Base-by-base conservation (phyloP, 345 rosid species). In the Dipteronia dyeriana region DNA sequence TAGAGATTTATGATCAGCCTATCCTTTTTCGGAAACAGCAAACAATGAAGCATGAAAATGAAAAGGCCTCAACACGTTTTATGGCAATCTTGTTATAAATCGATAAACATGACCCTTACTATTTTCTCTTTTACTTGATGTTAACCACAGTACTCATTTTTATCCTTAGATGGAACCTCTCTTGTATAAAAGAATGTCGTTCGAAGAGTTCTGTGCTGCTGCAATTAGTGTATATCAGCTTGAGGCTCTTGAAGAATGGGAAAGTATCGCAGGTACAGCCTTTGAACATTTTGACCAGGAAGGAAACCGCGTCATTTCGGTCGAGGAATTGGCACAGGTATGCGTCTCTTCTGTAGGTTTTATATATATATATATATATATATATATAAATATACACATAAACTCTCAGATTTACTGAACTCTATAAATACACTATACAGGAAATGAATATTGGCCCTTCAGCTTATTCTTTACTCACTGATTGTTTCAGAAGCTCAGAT, bases 141-240 rank as follows among this genome's bases (percentile, higher is more conserved):
- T 74, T 80, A 71, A 61, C 75, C 19, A 25, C 54, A 11, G 39
- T 73, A 54, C 29, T 66, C 26, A 22, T 14, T 57, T 57, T 67
- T 19, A 34, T 68, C 60, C 77, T 23, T 78, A 96, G 99, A 88
- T 96, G 97, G 95, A 92, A 68, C 85, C 89, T 14, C 89, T 96
- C 31, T 76, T 87, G 5, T 85, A 92, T 73, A 89, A 86, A 80
- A 88, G 85, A 77, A 88, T 96, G 86, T 83, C 87, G 70, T 92
- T 92, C 20, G 94, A 96, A 20, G 99, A 96, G 82, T 96, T 96
- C 83, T 96, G 97, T 80, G 97, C 97, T 3, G 99, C 97, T 64
- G 88, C 98, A 26, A 87, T 90, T 76, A 94, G 97, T 29, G 82
- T 85, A 26, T 84, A 96, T 84, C 98, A 94, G 79, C 91, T 94